Conservation (phyloP, 176 grass and related monocot genomes). For the Triticum aestivum region IWGSC_CS_RefSeq_v2.1 NC_057797.1:137903958-137904457, state of each 20-base stretch:
- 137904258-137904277: constrained; percentile 26
- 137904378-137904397: constrained; percentile 23
- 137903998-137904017: not conserved
- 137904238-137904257: constrained; percentile 28
- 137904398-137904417: constrained; percentile 5
- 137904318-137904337: not conserved
- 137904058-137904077: not conserved
- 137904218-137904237: not conserved
- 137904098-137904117: too few relatives aligned
- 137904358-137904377: constrained; percentile 18
- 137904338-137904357: constrained; percentile 19
- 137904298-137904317: constrained; percentile 28
- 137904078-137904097: too few relatives aligned
- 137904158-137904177: constrained; percentile 25
- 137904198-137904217: not conserved
- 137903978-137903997: not conserved
- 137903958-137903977: not conserved
- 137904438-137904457: constrained; percentile 74
- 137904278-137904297: constrained; percentile 34
- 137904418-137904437: constrained; percentile 65
- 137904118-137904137: not conserved
- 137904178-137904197: constrained; percentile 3
- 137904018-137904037: not conserved
- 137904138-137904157: constrained; percentile 43
- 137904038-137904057: not conserved